Conservation (phyloP, 257 asterid species). For the Paulownia fortunei region DNA sequence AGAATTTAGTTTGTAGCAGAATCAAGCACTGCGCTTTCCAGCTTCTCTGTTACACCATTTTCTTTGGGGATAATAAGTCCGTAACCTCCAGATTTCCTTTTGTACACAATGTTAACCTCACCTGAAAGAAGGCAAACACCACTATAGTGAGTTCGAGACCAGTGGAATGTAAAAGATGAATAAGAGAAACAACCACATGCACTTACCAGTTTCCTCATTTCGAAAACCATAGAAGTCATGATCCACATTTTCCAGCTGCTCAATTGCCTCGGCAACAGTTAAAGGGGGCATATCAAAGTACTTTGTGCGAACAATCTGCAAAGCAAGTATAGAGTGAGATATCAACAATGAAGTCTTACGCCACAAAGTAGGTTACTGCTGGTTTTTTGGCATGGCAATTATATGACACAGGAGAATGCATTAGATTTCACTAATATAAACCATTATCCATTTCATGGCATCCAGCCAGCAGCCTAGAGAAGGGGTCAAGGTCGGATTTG, state of each 20-base stretch:
- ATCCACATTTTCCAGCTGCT: slow-evolving; percentile 39
- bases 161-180: slow-evolving; percentile 18
- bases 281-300: slow-evolving; percentile 95
- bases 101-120: slow-evolving; percentile 71
- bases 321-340: background rate
- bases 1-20: slow-evolving; percentile 25
- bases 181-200: background rate
- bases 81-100: slow-evolving; percentile 74
- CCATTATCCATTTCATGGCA: too few relatives aligned
- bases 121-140: slow-evolving; percentile 43
- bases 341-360: background rate
- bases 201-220: slow-evolving; percentile 85
- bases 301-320: slow-evolving; percentile 84
- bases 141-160: background rate
- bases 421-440: background rate
- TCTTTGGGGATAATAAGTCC: slow-evolving; percentile 71
- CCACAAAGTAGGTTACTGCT: background rate
- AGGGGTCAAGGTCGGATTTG: too few relatives aligned
- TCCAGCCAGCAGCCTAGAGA: too few relatives aligned
- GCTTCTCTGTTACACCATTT: slow-evolving; percentile 49
- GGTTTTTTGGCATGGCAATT: background rate
- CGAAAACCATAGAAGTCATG: slow-evolving; percentile 85
- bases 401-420: background rate
- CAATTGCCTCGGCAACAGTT: slow-evolving; percentile 83
- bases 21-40: slow-evolving; percentile 47